Evolutionary conservation across 495 filamentous ascomycete species (phyloP).

Genomic region (Mycothermus thermophilus): DNA sequence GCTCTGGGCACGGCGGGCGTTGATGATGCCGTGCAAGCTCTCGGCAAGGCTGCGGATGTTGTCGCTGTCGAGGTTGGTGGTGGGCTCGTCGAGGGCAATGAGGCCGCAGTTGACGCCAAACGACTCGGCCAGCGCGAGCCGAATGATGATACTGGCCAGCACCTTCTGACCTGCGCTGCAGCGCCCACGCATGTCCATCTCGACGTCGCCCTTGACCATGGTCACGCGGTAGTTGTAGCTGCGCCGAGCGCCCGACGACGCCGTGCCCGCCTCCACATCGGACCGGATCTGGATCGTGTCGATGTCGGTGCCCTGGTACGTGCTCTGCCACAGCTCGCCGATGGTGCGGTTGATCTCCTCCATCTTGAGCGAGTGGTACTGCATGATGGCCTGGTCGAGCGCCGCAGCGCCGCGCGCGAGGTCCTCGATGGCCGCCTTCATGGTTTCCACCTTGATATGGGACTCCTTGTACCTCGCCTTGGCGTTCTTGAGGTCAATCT

Average conservation of each 20-base stretch:
- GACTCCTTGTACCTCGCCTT: constrained; percentile 71
- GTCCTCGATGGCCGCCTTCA: constrained; percentile 84
- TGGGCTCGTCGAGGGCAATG: constrained; percentile 95
- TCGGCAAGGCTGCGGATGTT: constrained; percentile 83
- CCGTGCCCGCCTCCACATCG: constrained; percentile 50
- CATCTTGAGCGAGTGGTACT: constrained; percentile 91
- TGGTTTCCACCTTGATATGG: constrained; percentile 83
- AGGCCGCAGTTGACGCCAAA: constrained; percentile 94
- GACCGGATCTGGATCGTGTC: constrained; percentile 92
- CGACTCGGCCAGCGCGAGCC: constrained; percentile 87
- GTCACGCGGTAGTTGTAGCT: constrained; percentile 95
- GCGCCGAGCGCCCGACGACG: constrained; percentile 46
- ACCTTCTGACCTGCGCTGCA: constrained; percentile 96
- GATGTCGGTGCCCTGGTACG: constrained; percentile 95
- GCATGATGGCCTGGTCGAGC: constrained; percentile 92
- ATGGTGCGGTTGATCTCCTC: constrained; percentile 93
- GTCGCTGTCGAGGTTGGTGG: constrained; percentile 89
- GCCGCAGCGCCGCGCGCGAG: constrained; percentile 65
- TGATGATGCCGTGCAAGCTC: constrained; percentile 78
- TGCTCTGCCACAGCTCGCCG: constrained; percentile 89
- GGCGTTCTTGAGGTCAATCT: constrained; percentile 75
- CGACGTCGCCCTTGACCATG: constrained; percentile 93
- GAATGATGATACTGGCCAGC: constrained; percentile 93
- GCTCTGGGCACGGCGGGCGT: constrained; percentile 62
- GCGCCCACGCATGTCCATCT: constrained; percentile 99